Evolutionary conservation across 2,329 filamentous ascomycete genomes (phyloP), one percentile per base, ranked within the genome.

Genomic region (Zopfia rhizophila): DNA sequence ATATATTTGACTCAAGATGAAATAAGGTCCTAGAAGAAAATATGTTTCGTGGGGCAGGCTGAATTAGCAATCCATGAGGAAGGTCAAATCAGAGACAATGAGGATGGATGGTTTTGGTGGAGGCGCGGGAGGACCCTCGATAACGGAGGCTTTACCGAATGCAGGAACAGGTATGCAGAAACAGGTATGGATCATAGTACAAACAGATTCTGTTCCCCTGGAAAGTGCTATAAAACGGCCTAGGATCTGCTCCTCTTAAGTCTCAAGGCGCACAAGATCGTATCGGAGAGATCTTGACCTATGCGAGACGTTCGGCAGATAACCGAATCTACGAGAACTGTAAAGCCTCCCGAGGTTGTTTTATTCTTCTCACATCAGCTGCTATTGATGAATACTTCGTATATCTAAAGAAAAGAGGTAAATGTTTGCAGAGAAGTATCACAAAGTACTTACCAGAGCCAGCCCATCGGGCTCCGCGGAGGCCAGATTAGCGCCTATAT

Each of bases 131-230:
- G 38, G 32, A 55, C 51, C 47, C 50, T 50, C 36, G 46, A 44
- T 21, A 27, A 48, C 47, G 57, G 58, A 45, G 38, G 50, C 50
- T 51, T 64, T 64, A 45, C 60, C 51, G 27, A 51, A 61, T 42
- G 40, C 28, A 51, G 51, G 38, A 28, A 36, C 31, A 30, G 45
- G 53, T 53, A 56, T 62, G 59, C 61, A 68, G 64, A 58, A 55
- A 65, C 60, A 38, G 29, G 18, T 29, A 23, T 25, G 29, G 19
- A 25, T 27, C 8, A n/a, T 27, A 17, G 31, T 45, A 48, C 35
- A 51, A 43, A 47, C 28, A n/a, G 8, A 30, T 27, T 29, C 32
- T 45, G 39, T 49, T 50, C 48, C 40, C 44, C 49, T 53, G 53
- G 36, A 38, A 32, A 25, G 45, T 53, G 50, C 19, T 44, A 53